A percentile compares a stretch with the other conserved stretches of the same genome.
phyloP scores from a whole-genome alignment of 2,329 filamentous ascomycete genomes.

The Podosphaera xanthii region DNA sequence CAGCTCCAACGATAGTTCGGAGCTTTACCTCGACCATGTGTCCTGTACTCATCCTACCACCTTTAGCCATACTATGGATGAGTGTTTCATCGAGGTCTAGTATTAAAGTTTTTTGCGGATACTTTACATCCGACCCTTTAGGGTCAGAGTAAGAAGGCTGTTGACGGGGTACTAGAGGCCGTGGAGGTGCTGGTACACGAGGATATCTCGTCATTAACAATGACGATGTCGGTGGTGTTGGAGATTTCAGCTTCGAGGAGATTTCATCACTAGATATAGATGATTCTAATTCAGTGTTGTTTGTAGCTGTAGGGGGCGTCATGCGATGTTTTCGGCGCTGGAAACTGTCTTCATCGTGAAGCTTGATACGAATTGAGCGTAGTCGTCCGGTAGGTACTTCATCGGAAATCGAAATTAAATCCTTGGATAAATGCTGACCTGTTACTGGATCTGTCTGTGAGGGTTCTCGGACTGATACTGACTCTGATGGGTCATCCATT shows the following conservation, averaged over 20 bases:
- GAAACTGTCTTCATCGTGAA: slow-evolving; percentile 57
- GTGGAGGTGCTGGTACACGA: slow-evolving; percentile 66
- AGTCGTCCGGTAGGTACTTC: slow-evolving; percentile 40
- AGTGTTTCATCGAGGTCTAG: slow-evolving; percentile 91
- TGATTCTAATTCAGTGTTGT: slow-evolving; percentile 18
- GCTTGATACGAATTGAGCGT: slow-evolving; percentile 74
- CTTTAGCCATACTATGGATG: slow-evolving; percentile 95
- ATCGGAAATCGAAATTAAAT: slow-evolving; percentile 33
- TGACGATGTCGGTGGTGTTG: slow-evolving; percentile 54
- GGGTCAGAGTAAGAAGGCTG: slow-evolving; percentile 60
- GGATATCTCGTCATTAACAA: slow-evolving; percentile 67
- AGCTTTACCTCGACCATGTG: slow-evolving; percentile 98
- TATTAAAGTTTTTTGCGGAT: slow-evolving; percentile 76
- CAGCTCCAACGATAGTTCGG: slow-evolving; percentile 44
- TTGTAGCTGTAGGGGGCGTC: slow-evolving; percentile 25
- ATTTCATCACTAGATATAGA: slow-evolving; percentile 26
- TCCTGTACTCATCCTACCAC: slow-evolving; percentile 80
- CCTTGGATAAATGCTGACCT: slow-evolving; percentile 36
- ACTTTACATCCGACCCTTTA: slow-evolving; percentile 25
- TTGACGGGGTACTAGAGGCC: slow-evolving; percentile 69
- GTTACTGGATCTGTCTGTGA: slow-evolving; percentile 7
- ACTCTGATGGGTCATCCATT: slow-evolving; percentile 39
- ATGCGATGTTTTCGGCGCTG: slow-evolving; percentile 51
- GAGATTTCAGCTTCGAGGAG: slow-evolving; percentile 70
- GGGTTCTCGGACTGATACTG: slow-evolving; percentile 35